Evolutionary conservation across 495 filamentous ascomycete genomes (phyloP).

Genomic region (Neurospora sp.): DNA sequence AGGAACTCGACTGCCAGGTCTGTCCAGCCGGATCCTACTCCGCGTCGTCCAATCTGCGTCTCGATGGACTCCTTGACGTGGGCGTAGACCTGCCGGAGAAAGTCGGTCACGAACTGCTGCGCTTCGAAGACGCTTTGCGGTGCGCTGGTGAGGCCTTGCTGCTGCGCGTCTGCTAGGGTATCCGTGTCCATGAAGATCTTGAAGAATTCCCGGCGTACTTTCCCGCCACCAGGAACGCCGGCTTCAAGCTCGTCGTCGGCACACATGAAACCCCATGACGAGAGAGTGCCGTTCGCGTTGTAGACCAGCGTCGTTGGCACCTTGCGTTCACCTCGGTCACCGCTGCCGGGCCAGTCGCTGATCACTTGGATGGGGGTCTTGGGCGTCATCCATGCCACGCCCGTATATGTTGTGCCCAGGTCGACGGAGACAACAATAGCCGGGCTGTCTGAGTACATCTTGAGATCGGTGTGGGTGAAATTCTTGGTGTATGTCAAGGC

Average conservation of each 20-base stretch:
- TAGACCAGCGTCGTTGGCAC: constrained; percentile 50
- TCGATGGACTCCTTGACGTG: constrained; percentile 42
- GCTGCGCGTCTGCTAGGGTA: constrained; percentile 23
- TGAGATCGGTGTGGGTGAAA: background rate
- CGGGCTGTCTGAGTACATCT: constrained; percentile 17
- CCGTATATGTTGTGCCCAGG: constrained; percentile 54
- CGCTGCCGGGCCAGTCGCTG: constrained; percentile 51
- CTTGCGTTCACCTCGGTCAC: constrained; percentile 43
- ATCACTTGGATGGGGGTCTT: constrained; percentile 43
- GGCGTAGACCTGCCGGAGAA: constrained; percentile 42
- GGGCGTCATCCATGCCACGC: constrained; percentile 44
- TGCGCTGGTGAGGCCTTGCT: constrained; percentile 23
- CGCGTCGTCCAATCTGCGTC: constrained; percentile 22
- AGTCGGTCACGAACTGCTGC: constrained; percentile 46
- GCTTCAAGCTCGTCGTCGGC: constrained; percentile 34
- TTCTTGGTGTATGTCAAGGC: background rate
- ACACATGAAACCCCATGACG: constrained; percentile 50
- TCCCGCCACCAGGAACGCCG: constrained; percentile 15
- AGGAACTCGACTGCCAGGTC: constrained; percentile 48
- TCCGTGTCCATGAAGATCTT: constrained; percentile 47
- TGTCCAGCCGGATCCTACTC: constrained; percentile 33
- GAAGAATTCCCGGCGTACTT: constrained; percentile 43
- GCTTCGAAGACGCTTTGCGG: constrained; percentile 33
- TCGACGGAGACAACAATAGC: constrained; percentile 53
- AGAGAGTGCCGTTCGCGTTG: constrained; percentile 24